Evolutionary conservation across 2,329 filamentous ascomycete species (phyloP).

Genomic region (Microdochium bolleyi): DNA sequence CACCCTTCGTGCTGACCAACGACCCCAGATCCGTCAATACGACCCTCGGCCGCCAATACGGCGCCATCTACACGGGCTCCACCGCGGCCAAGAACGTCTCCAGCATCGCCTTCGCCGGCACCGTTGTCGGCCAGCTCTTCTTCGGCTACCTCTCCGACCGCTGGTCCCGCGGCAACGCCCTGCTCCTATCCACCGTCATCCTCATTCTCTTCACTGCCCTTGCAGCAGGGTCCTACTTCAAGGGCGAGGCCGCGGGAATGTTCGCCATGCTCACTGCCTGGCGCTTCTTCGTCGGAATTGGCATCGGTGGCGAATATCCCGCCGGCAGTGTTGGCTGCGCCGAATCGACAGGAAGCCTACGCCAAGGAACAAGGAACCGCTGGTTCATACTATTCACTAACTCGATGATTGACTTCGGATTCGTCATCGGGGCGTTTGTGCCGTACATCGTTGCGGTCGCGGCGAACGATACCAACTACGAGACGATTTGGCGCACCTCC

Average conservation of each 20-base stretch:
- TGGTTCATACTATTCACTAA: conserved; percentile 93
- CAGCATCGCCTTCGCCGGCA: conserved; percentile 80
- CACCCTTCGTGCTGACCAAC: conserved; percentile 25
- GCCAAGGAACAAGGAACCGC: conserved; percentile 70
- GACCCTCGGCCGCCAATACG: conserved; percentile 62
- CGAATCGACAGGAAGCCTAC: conserved; percentile 77
- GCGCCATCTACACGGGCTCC: conserved; percentile 58
- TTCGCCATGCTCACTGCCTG: conserved; percentile 68
- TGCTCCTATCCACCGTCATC: conserved; percentile 75
- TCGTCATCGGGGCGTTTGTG: conserved; percentile 72
- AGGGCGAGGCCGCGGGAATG: conserved; percentile 58
- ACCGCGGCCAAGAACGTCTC: conserved; percentile 66
- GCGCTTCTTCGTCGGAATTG: conserved; percentile 64
- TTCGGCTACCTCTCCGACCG: conserved; percentile 79
- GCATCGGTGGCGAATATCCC: neutral
- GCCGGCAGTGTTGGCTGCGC: conserved; percentile 78
- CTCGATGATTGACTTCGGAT: conserved; percentile 76
- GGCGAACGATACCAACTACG: conserved; percentile 52
- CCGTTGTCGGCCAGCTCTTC: conserved; percentile 67
- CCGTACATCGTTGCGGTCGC: conserved; percentile 53
- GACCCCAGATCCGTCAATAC: conserved; percentile 86
- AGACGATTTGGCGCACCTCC: conserved; percentile 74
- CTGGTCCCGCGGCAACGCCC: conserved; percentile 75
- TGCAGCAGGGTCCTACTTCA: conserved; percentile 63
- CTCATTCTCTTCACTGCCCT: conserved; percentile 80